Percentiles rank a stretch among this genome's conserved stretches.
Evolutionary conservation across 2,329 filamentous ascomycete genomes (phyloP).

Genomic region (Trichoderma hamatum): DNA sequence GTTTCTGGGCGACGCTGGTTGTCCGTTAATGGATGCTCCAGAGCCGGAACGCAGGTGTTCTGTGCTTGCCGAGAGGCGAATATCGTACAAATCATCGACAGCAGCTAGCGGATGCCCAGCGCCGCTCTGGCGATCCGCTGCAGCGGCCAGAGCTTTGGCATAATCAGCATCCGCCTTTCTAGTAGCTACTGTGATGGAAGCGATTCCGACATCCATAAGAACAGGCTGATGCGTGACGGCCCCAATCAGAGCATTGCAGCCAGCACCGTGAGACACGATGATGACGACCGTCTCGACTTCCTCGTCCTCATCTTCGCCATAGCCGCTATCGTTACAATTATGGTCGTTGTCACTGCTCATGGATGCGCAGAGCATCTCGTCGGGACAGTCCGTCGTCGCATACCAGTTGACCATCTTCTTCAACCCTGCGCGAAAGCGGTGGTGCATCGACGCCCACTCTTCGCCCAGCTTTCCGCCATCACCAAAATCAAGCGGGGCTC

Average conservation of each 20-base stretch:
- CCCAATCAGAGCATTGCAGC: slow-evolving; percentile 92
- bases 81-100: slow-evolving; percentile 68
- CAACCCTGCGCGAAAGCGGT: slow-evolving; percentile 79
- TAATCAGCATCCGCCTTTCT: slow-evolving; percentile 56
- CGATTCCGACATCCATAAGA: slow-evolving; percentile 84
- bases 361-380: slow-evolving; percentile 54
- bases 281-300: slow-evolving; percentile 78
- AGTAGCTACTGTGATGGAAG: slow-evolving; percentile 87
- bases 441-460: slow-evolving; percentile 96
- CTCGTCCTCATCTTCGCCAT: slow-evolving; percentile 54
- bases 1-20: slow-evolving; percentile 40
- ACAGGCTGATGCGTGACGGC: slow-evolving; percentile 90
- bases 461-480: slow-evolving; percentile 86
- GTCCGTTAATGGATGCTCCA: slow-evolving; percentile 42
- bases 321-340: slow-evolving; percentile 29
- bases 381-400: slow-evolving; percentile 54
- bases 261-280: slow-evolving; percentile 90
- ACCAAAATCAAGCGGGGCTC: slow-evolving; percentile 77
- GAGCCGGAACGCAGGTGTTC: slow-evolving; percentile 65
- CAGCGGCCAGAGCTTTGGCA: slow-evolving; percentile 38
- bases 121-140: slow-evolving; percentile 31
- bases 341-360: slow-evolving; percentile 34
- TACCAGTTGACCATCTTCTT: slow-evolving; percentile 87
- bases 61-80: slow-evolving; percentile 72
- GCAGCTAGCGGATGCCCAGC: slow-evolving; percentile 43